phyloP scores from a whole-genome alignment of 768 basidiomycete species.

The Aureoboletus auriporus region DNA sequence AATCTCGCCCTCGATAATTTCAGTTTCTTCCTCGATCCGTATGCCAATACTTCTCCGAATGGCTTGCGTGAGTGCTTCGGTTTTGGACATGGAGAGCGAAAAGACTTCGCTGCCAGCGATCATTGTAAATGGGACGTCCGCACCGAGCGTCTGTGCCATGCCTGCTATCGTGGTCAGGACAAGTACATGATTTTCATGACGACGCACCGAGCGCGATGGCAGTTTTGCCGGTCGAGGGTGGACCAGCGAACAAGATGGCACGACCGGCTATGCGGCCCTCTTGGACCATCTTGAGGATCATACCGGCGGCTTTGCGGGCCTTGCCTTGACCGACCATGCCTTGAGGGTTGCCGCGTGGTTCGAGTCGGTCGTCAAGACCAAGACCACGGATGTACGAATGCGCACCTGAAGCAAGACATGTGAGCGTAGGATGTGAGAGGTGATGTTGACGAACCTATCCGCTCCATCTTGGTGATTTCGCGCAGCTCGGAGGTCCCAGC shows the following conservation, averaged over 20 bases:
- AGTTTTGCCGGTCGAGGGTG: conserved; percentile 96
- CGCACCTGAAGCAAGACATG: conserved; percentile 48
- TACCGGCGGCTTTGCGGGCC: conserved; percentile 94
- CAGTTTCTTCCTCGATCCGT: conserved; percentile 95
- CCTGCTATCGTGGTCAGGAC: conserved; percentile 40
- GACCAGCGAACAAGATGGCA: conserved; percentile 95
- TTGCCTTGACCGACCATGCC: conserved; percentile 98
- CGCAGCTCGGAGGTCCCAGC: conserved; percentile 76
- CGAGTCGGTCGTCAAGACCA: conserved; percentile 87
- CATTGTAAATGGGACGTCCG: conserved; percentile 97
- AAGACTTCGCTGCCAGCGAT: conserved; percentile 98
- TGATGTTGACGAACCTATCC: conserved; percentile 56
- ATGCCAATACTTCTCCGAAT: conserved; percentile 98
- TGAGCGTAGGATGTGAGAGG: conserved; percentile 2
- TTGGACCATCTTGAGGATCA: conserved; percentile 98
- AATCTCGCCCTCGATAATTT: conserved; percentile 96
- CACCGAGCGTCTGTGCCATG: conserved; percentile 93
- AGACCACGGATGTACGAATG: conserved; percentile 96
- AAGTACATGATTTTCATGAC: too few relatives aligned
- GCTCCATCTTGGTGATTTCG: conserved; percentile 91
- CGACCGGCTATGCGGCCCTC: conserved; percentile 94
- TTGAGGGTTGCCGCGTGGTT: conserved; percentile 83
- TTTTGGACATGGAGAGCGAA: conserved; percentile 97
- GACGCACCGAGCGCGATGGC: conserved; percentile 90
- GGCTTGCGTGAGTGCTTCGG: conserved; percentile 95